These are phyloP conservation scores for Cordia subcordata DNA, from an alignment of 257 asterid genomes.

Conservation along the genomic window DNA sequence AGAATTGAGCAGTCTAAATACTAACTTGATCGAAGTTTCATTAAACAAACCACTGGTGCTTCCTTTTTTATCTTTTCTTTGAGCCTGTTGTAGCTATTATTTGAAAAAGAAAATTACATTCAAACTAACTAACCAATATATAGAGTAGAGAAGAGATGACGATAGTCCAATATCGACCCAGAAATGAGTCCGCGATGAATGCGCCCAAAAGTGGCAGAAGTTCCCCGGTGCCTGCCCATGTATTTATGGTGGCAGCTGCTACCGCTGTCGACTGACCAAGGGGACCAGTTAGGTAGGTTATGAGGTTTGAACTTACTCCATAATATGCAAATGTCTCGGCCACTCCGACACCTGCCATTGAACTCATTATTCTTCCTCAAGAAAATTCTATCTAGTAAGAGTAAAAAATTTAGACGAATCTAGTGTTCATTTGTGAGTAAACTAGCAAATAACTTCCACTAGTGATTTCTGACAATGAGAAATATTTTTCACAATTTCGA, in stretches of 20 bases:
- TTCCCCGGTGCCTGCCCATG: constrained; percentile 40
- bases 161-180: constrained; percentile 40
- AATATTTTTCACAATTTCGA: no score
- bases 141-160: constrained; percentile 35
- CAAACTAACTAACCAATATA: constrained; percentile 25
- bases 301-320: constrained; percentile 42
- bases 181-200: constrained; percentile 32
- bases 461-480: no score
- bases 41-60: no score
- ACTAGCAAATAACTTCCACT: no score
- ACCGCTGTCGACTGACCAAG: constrained; percentile 41
- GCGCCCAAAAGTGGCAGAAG: constrained; percentile 44
- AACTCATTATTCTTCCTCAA: background rate
- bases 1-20: no score
- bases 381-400: background rate
- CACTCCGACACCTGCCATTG: constrained; percentile 35
- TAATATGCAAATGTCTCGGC: constrained; percentile 39
- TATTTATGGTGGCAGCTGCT: constrained; percentile 45
- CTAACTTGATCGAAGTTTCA: no score
- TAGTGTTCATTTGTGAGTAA: background rate
- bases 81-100: background rate
- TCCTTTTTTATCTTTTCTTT: no score
- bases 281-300: constrained; percentile 38
- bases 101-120: background rate
- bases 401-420: background rate